These are phyloP conservation scores for Populus davidiana DNA, from an alignment of 345 rosid species.

Conservation along the genomic window DNA sequence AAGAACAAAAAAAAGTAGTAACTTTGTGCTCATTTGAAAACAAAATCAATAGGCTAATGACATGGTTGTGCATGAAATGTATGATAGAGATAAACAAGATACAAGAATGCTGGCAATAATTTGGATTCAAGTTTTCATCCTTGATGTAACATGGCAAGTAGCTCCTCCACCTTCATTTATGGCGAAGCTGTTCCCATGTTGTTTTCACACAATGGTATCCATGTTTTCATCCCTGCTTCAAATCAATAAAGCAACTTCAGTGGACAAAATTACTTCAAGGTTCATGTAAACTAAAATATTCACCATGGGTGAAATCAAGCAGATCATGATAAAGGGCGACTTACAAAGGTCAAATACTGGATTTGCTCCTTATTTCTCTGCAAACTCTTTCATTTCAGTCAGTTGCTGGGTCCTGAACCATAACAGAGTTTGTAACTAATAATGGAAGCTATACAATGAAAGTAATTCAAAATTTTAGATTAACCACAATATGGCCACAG, in stretches of 20 bases:
- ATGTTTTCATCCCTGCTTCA: not conserved
- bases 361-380: slow-evolving; percentile 39
- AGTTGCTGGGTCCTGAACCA: slow-evolving; percentile 49
- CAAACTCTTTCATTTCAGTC: slow-evolving; percentile 33
- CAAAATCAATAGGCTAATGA: no score
- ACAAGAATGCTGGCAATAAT: no score
- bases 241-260: not conserved
- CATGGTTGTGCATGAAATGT: no score
- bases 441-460: not conserved
- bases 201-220: not conserved
- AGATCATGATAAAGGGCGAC: not conserved
- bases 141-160: no score
- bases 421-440: not conserved
- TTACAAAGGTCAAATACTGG: not conserved
- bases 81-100: no score
- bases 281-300: not conserved
- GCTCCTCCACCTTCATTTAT: not conserved
- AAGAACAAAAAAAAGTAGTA: no score
- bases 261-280: not conserved
- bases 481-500: not conserved
- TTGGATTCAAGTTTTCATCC: not conserved
- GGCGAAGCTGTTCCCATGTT: not conserved
- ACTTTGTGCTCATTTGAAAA: no score
- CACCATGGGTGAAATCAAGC: not conserved
- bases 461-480: not conserved